These are phyloP conservation scores for Pseudognaphalium luteoalbum DNA, from an alignment of 129 eudicot species.

Conservation along the genomic window DNA sequence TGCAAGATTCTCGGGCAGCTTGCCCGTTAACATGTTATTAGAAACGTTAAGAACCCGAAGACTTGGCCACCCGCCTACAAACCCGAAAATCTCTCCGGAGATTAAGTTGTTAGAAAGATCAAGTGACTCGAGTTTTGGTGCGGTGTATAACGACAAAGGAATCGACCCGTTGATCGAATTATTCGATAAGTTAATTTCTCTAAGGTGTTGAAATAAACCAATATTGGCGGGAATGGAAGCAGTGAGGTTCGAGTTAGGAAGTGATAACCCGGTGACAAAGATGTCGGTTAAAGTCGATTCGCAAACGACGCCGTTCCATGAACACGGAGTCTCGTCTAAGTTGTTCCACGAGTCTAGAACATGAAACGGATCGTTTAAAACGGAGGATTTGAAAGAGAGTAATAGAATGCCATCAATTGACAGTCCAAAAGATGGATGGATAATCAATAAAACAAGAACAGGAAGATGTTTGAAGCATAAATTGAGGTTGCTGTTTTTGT, in stretches of 20 bases:
- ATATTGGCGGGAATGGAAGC: slow-evolving; percentile 68
- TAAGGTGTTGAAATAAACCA: slow-evolving; percentile 55
- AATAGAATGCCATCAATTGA: slow-evolving; percentile 62
- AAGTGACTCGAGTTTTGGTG: slow-evolving; percentile 43
- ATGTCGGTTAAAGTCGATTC: slow-evolving; percentile 27
- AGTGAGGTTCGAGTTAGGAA: slow-evolving; percentile 52
- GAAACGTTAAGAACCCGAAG: slow-evolving; percentile 60
- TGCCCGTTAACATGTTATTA: slow-evolving; percentile 60
- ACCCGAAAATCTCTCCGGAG: slow-evolving; percentile 66
- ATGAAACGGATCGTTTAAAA: slow-evolving; percentile 54
- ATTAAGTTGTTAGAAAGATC: slow-evolving; percentile 67
- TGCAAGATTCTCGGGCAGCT: slow-evolving; percentile 50
- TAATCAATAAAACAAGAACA: slow-evolving; percentile 15
- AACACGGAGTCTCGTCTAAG: slow-evolving; percentile 62
- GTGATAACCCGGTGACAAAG: slow-evolving; percentile 57
- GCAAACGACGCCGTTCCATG: slow-evolving; percentile 76
- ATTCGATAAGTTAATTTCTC: slow-evolving; percentile 52
- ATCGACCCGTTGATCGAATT: slow-evolving; percentile 81
- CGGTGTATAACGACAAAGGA: slow-evolving; percentile 49
- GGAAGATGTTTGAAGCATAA: slow-evolving; percentile 33
- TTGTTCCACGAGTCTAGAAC: slow-evolving; percentile 52
- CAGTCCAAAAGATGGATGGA: slow-evolving; percentile 38
- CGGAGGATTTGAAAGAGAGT: slow-evolving; percentile 62
- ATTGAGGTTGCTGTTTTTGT: slow-evolving; percentile 20
- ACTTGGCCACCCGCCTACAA: slow-evolving; percentile 43